Percentiles rank a stretch among this genome's conserved stretches.
phyloP scores from a whole-genome alignment of 257 asterid genomes.

The Mentha longifolia region DNA sequence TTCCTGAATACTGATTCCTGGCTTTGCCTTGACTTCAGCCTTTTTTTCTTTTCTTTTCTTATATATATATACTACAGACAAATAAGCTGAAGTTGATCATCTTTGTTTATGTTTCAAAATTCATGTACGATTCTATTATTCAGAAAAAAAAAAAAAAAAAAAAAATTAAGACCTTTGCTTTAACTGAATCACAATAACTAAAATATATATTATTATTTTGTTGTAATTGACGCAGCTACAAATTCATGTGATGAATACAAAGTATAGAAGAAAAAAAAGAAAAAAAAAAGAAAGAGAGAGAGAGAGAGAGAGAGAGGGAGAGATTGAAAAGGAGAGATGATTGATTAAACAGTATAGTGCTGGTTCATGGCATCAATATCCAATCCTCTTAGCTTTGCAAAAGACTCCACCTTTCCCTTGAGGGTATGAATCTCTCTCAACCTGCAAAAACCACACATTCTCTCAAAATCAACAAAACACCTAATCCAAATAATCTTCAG shows the following conservation, averaged over 20 bases:
- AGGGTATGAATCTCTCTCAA: conserved; percentile 66
- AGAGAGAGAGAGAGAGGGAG: background rate
- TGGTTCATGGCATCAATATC: conserved; percentile 56
- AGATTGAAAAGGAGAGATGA: background rate
- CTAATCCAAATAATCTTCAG: background rate
- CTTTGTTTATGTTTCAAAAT: background rate
- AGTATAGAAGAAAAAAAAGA: background rate
- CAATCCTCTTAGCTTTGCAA: conserved; percentile 59
- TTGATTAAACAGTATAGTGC: conserved; percentile 57
- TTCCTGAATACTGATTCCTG: conserved; percentile 40
- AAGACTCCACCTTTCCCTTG: conserved; percentile 64
- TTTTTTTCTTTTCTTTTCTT: background rate
- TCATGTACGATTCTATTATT: too few relatives aligned
- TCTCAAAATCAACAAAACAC: background rate
- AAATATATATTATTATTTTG: background rate
- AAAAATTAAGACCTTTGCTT: background rate
- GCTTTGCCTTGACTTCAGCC: conserved; percentile 44
- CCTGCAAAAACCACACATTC: background rate
- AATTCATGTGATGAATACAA: background rate
- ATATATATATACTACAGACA: too few relatives aligned
- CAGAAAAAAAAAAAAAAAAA: too few relatives aligned
- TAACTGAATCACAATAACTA: background rate
- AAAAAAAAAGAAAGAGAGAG: background rate
- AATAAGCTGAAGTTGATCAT: conserved; percentile 5
- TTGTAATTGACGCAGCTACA: conserved; percentile 5